Percentiles rank a stretch among this genome's conserved stretches.
These are phyloP conservation scores for Lunasporangiospora selenospora DNA, from an alignment of 192 early-diverging fungal genomes.

Conservation along the genomic window DNA sequence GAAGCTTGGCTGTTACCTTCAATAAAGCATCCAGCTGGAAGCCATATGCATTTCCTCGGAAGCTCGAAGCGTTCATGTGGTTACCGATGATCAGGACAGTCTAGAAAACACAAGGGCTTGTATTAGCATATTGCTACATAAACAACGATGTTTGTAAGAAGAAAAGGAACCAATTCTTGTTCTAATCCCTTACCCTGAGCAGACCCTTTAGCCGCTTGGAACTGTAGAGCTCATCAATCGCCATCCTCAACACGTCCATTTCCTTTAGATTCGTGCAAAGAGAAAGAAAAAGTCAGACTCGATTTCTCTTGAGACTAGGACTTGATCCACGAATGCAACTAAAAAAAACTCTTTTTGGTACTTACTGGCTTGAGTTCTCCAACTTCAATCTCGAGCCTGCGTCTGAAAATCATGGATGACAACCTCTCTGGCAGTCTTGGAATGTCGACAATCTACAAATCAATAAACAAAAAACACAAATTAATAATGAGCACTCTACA, in stretches of 20 bases:
- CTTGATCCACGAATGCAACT: too few species aligned
- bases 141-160: too few species aligned
- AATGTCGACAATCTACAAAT: conserved; percentile 60
- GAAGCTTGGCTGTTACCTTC: conserved; percentile 54
- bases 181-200: conserved; percentile 57
- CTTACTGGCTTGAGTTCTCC: conserved; percentile 55
- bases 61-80: conserved; percentile 58
- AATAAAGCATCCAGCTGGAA: conserved; percentile 61
- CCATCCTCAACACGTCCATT: conserved; percentile 53
- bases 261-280: conserved; percentile 28
- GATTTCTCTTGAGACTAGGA: too few species aligned
- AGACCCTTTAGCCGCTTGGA: conserved; percentile 53
- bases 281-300: neutral
- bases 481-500: too few species aligned
- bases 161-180: too few species aligned
- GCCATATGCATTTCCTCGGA: conserved; percentile 64
- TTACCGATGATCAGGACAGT: conserved; percentile 63
- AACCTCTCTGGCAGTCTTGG: conserved; percentile 59
- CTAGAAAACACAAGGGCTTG: too few species aligned
- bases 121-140: too few species aligned
- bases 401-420: conserved; percentile 59
- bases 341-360: too few species aligned
- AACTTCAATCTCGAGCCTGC: conserved; percentile 56
- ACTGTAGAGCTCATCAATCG: conserved; percentile 52
- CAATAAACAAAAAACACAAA: too few species aligned